Base-by-base conservation (phyloP, 1,139 yeast genomes). In the Candida anutae region DNA sequence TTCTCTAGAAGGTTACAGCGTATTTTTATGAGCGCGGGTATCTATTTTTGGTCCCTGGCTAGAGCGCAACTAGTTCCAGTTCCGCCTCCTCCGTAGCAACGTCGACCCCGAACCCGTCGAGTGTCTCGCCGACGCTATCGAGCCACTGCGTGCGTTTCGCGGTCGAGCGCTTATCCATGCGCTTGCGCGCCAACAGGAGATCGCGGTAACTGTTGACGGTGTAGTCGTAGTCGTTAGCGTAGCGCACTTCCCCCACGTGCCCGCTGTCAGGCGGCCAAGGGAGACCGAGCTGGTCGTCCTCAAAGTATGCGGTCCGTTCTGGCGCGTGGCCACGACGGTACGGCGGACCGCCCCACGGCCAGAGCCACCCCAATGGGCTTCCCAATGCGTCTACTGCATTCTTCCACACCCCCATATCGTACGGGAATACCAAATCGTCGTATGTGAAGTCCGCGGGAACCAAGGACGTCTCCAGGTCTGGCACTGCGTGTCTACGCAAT, bases 261-360 rank as follows among this genome's bases (percentile, higher is more conserved):
- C 77, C 75, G 3, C 85, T 87, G 57, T 84, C 95, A 2, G 94
- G 93, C 0, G 95, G 95, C 94, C 95, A 85, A 2, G 87, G 93
- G 34, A 78, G 55, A 4, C 71, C 66, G 30, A 78, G 48, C 39
- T 77, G 73, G 46, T 80, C 90, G 28, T 69, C 73, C 17, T 69
- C 72, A 26, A 34, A 58, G 50, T 33, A 60, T 24, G 75, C 83
- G 38, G 74, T 74, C 38, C 69, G 74, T 8, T 53, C 55, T 38
- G 74, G 84, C 3, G 48, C 39, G 61, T 43, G 16, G 72, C 95
- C 46, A 9, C 16, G 10, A 15, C 8, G 6, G 5, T 31, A 27
- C 18, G 28, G 13, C 2, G 35, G 29, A 1, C 47, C 48, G 1
- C 78, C 75, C 73, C 77, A 82, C 1, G 94, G 94, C 10, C 39